Percentiles rank a stretch among this genome's conserved stretches.
phyloP scores from a whole-genome alignment of 441 rosid genomes.

The Croton laevigatus region DNA sequence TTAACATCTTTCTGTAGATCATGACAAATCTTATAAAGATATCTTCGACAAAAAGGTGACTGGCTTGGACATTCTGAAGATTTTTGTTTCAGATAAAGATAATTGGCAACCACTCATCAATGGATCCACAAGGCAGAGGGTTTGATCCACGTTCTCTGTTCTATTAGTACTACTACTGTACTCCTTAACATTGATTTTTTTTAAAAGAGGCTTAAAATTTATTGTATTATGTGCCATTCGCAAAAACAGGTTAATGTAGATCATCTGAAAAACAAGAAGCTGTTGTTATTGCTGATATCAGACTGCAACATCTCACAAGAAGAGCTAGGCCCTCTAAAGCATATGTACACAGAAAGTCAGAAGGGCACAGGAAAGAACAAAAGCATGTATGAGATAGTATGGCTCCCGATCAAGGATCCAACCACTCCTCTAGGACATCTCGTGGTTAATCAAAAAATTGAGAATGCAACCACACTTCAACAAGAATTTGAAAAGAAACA shows the following conservation, averaged over 20 bases:
- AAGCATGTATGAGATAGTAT: slow-evolving; percentile 53
- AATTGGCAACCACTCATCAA: slow-evolving; percentile 51
- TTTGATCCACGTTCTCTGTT: slow-evolving; percentile 19
- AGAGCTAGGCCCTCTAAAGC: slow-evolving; percentile 53
- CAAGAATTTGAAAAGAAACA: slow-evolving; percentile 42
- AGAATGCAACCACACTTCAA: not conserved
- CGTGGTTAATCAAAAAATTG: no score
- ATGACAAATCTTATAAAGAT: slow-evolving; percentile 39
- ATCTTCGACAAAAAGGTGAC: slow-evolving; percentile 39
- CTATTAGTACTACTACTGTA: not conserved
- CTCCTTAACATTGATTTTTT: no score
- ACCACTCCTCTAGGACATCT: no score
- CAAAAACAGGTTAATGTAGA: slow-evolving; percentile 55
- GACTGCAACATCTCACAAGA: slow-evolving; percentile 53
- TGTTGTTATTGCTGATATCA: slow-evolving; percentile 59
- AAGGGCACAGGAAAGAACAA: no score
- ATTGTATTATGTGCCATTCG: not conserved
- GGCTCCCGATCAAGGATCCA: slow-evolving; percentile 65
- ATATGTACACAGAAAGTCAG: slow-evolving; percentile 43
- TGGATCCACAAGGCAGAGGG: slow-evolving; percentile 59
- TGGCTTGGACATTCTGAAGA: slow-evolving; percentile 58
- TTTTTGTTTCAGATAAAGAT: slow-evolving; percentile 48
- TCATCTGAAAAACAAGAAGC: slow-evolving; percentile 51
- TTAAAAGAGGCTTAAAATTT: no score
- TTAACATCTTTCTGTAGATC: not conserved